These are phyloP conservation scores for Zizania latifolia DNA, from an alignment of 176 grass and related monocot species.

Conservation along the genomic window DNA sequence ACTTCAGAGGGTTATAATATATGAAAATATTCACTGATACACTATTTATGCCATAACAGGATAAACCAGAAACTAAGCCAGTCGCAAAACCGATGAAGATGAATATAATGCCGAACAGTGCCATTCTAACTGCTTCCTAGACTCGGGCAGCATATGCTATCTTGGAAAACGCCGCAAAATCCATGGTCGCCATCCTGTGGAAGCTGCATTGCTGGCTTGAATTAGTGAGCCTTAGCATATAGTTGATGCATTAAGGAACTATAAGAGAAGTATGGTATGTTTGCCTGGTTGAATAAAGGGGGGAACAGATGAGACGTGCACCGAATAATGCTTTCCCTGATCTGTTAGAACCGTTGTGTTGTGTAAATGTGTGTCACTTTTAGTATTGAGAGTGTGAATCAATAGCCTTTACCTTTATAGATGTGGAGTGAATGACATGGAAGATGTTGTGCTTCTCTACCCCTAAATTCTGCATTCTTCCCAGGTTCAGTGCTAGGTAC, in stretches of 20 bases:
- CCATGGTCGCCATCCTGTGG: background rate
- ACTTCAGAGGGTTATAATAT: background rate
- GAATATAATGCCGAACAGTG: constrained; percentile 21
- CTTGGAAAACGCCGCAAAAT: too few relatives aligned
- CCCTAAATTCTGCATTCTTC: background rate
- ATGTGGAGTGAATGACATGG: background rate
- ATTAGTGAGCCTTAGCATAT: background rate
- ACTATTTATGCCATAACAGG: constrained; percentile 25
- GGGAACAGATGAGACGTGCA: background rate
- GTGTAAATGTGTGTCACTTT: background rate
- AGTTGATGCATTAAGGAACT: background rate
- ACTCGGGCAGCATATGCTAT: background rate
- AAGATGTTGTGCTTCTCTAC: background rate
- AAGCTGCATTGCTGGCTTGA: background rate
- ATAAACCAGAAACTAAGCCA: constrained; percentile 11
- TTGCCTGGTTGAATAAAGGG: constrained; percentile 28
- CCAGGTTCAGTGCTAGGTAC: too few relatives aligned
- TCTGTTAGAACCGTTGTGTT: background rate
- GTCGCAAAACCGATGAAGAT: constrained; percentile 23
- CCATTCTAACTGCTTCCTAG: constrained; percentile 36
- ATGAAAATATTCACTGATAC: background rate
- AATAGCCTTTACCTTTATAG: background rate
- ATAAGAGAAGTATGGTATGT: background rate
- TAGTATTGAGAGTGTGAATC: background rate
- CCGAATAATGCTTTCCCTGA: background rate